A percentile compares a stretch with the other conserved stretches of the same genome.
Evolutionary conservation across 75 land plant genomes (phyloP).

Genomic region (Cupressus sempervirens): DNA sequence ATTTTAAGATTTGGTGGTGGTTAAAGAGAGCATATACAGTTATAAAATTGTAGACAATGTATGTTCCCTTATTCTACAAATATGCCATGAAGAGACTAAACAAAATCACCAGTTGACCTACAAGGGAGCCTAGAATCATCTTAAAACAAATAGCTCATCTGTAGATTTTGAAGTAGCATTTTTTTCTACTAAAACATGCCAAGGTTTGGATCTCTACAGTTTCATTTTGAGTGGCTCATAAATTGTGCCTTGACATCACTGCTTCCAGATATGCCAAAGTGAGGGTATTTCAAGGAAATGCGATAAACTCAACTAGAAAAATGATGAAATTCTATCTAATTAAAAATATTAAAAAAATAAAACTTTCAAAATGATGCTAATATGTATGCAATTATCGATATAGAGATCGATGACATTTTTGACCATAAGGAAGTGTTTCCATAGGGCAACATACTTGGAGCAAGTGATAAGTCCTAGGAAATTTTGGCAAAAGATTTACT

Average conservation of each 20-base stretch:
- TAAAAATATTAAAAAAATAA: too few species aligned
- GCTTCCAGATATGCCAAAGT: neutral
- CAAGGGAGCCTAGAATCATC: neutral
- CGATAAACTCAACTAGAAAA: neutral
- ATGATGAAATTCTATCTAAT: neutral
- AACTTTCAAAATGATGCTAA: neutral
- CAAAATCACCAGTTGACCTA: neutral
- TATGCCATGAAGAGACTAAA: neutral
- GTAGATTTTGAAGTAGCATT: neutral
- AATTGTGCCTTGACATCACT: neutral
- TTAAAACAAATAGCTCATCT: neutral
- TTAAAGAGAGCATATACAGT: neutral
- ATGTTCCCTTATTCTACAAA: neutral
- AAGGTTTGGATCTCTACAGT: neutral
- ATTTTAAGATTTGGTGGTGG: neutral
- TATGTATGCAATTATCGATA: too few species aligned
- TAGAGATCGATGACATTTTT: neutral
- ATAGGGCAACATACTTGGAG: neutral
- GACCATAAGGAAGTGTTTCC: neutral
- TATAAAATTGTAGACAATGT: too few species aligned
- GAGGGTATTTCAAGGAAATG: neutral
- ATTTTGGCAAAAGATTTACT: too few species aligned
- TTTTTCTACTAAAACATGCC: neutral
- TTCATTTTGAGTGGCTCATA: neutral
- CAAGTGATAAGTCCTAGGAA: neutral